phyloP scores from a whole-genome alignment of 257 asterid genomes.

The Solanum stenotomum region DNA sequence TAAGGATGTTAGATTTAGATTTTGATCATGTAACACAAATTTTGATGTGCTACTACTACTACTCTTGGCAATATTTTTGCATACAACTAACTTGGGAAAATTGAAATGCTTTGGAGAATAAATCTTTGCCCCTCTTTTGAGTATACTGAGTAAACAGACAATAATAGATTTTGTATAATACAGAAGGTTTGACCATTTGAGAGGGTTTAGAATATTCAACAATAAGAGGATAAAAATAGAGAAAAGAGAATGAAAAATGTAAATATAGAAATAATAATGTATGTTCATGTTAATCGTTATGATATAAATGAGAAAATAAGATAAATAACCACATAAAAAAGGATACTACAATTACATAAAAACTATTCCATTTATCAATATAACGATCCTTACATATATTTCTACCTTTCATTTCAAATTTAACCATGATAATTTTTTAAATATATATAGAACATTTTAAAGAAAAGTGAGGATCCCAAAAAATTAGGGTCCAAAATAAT shows the following conservation, averaged over 20 bases:
- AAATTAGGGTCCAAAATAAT: neutral
- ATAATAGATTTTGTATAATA: neutral
- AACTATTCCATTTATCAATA: too few relatives aligned
- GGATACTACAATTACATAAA: too few relatives aligned
- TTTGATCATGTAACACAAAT: neutral
- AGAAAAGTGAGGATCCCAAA: neutral
- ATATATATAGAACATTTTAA: too few relatives aligned
- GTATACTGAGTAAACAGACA: neutral
- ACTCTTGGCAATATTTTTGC: neutral
- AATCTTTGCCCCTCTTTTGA: neutral
- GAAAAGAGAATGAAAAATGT: neutral
- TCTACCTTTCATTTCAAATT: neutral
- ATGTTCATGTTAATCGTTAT: neutral
- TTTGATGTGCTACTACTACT: neutral
- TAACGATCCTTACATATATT: neutral
- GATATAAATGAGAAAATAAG: too few relatives aligned
- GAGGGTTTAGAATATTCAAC: too few relatives aligned
- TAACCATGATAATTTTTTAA: neutral
- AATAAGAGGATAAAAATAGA: neutral
- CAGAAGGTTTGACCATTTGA: too few relatives aligned
- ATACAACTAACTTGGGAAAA: slow-evolving; percentile 3
- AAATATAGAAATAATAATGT: neutral
- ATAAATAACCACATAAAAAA: too few relatives aligned
- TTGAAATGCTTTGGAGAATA: slow-evolving; percentile 2
- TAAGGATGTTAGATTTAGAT: slow-evolving; percentile 37